Conservation (phyloP, 2,329 filamentous ascomycete species). For the Fusarium redolens region DNA sequence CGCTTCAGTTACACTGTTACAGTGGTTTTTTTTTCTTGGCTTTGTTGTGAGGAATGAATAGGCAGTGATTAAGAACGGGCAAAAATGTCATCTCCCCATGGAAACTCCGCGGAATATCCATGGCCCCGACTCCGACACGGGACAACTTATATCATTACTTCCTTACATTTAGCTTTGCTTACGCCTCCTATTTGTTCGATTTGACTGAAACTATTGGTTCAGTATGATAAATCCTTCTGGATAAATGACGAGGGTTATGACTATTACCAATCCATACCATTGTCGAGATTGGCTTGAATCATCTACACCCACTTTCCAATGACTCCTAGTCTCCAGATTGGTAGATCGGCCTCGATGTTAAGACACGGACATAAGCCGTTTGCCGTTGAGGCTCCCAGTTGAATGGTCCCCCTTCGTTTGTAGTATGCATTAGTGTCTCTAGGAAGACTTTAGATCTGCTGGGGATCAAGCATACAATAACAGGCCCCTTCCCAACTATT, state of each 20-base stretch:
- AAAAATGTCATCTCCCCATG: conserved; percentile 19
- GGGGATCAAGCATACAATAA: conserved; percentile 13
- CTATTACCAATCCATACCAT: neutral
- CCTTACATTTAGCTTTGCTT: conserved; percentile 4
- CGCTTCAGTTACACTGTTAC: neutral
- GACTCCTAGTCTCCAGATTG: neutral
- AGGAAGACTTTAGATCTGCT: neutral
- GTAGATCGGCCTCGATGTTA: neutral
- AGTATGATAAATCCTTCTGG: neutral
- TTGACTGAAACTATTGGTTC: conserved; percentile 5
- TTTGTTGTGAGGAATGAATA: conserved; percentile 7
- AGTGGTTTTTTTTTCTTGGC: neutral
- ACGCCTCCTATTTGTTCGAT: neutral
- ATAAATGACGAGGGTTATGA: neutral
- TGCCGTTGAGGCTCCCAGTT: neutral
- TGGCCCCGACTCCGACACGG: conserved; percentile 23
- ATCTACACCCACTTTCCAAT: conserved; percentile 8
- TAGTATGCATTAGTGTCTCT: conserved; percentile 13
- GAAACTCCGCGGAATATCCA: conserved; percentile 41
- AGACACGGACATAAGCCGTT: conserved; percentile 30
- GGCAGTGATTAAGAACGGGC: conserved; percentile 23
- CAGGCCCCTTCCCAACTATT: neutral
- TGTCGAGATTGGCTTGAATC: neutral
- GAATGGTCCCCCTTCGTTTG: neutral
- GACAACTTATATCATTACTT: conserved; percentile 5